These are phyloP conservation scores for Chimonanthus salicifolius DNA, from an alignment of 164 flowering plant genomes.

Conservation along the genomic window DNA sequence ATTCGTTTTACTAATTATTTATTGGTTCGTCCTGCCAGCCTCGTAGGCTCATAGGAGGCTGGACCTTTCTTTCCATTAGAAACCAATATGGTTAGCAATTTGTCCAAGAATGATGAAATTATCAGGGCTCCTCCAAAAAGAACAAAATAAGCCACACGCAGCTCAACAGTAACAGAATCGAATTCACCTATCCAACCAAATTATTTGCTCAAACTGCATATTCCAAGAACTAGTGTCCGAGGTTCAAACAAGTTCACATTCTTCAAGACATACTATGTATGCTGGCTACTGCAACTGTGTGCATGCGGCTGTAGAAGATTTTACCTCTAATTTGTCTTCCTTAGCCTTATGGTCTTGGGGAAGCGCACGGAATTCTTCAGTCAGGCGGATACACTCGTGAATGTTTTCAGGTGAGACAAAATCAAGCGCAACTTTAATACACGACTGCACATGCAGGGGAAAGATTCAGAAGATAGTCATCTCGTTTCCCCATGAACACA, in stretches of 20 bases:
- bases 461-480: not conserved
- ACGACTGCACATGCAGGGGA: constrained; percentile 15
- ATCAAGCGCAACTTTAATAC: constrained; percentile 27
- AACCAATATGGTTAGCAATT: not conserved
- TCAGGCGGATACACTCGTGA: constrained; percentile 20
- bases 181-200: too few species aligned
- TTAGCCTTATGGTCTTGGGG: constrained; percentile 21
- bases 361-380: constrained; percentile 25
- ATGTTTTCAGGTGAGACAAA: constrained; percentile 30
- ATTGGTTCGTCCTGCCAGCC: not conserved
- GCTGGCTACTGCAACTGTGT: too few species aligned
- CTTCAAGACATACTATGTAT: not conserved
- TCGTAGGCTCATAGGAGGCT: not conserved
- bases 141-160: too few species aligned
- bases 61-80: not conserved
- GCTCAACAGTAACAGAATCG: too few species aligned
- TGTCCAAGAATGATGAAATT: not conserved
- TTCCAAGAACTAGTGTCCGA: too few species aligned
- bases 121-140: not conserved
- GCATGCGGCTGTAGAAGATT: not conserved
- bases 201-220: too few species aligned
- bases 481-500: not conserved
- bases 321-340: constrained; percentile 27
- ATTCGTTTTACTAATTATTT: not conserved
- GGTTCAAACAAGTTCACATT: not conserved